Evolutionary conservation across 257 asterid genomes (phyloP), one percentile per base, ranked within the genome.

Genomic region (Gardenia jasminoides): DNA sequence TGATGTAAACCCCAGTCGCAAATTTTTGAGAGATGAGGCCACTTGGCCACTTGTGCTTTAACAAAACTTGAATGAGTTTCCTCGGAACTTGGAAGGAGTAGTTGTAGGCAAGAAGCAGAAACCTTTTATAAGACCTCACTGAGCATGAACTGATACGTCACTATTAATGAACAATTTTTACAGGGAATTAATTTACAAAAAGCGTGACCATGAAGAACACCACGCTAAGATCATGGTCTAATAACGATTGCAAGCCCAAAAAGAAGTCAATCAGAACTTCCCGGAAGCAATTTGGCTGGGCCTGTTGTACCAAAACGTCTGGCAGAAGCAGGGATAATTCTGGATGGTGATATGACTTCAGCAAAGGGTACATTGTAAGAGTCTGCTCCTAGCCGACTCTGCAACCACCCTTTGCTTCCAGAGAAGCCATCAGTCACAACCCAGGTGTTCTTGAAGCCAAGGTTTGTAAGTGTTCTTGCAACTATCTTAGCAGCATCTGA

Each of bases 391-490:
- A 96, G 80, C 16, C 88, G 87, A 83, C 98, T 96, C 85, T 92
- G 98, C 81, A 91, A 78, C 99, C 99, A 96, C 28, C 99, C 97
- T 78, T 85, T 88, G 86, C 97, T 70, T 78, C 99, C 97, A 0
- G 98, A 91, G 90, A 96, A 93, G 76, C 99, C 99, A 86, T 90
- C 97, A 7, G 76, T 70, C 84, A 96, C 89, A 56, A 87, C 77
- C 97, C 97, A 96, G 77, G 88, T 83, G 76, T 90, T 96, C 86
- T 92, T 93, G 83, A 96, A 96, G 75, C 98, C 99, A 6, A 93
- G 97, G 50, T 83, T 93, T 17, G 96, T 93, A 78, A 96, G 85
- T 33, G 91, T 82, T 87, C 77, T 92, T 48, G 97, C 99, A 24
- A 91, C 98, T 72, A 79, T 90, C 84, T 92, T 96, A 79, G 97